phyloP scores from a whole-genome alignment of 257 asterid genomes.

The Salvia rosmarinus region DNA sequence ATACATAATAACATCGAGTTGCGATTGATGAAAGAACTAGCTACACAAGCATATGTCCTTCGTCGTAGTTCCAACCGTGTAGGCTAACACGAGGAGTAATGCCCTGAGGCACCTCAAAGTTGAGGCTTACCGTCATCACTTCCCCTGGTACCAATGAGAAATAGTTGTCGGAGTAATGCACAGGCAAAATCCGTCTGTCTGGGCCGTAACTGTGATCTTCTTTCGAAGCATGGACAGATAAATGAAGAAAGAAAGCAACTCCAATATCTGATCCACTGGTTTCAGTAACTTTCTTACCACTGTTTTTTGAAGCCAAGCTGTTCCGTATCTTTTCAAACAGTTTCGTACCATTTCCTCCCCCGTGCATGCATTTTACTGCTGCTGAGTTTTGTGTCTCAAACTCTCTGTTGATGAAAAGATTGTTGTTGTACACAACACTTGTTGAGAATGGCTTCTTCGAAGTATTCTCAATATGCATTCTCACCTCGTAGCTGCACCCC shows the following conservation, averaged over 20 bases:
- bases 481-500: slow-evolving; percentile 68
- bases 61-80: neutral
- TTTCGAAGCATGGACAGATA: neutral
- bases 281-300: neutral
- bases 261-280: neutral
- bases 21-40: neutral
- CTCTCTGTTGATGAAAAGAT: neutral
- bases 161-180: slow-evolving; percentile 93
- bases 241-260: neutral
- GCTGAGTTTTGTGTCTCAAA: neutral
- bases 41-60: neutral
- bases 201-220: neutral
- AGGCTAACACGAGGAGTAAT: neutral
- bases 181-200: no score
- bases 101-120: neutral
- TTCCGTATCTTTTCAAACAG: neutral
- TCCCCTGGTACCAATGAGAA: slow-evolving; percentile 95
- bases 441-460: slow-evolving; percentile 59
- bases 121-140: slow-evolving; percentile 8
- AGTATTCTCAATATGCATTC: slow-evolving; percentile 64
- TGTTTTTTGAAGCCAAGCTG: neutral
- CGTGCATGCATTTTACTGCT: neutral
- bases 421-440: slow-evolving; percentile 42
- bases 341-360: neutral
- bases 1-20: neutral